phyloP scores from a whole-genome alignment of 1,139 yeast genomes.

The Yamadazyma spencermartinsiae region DNA sequence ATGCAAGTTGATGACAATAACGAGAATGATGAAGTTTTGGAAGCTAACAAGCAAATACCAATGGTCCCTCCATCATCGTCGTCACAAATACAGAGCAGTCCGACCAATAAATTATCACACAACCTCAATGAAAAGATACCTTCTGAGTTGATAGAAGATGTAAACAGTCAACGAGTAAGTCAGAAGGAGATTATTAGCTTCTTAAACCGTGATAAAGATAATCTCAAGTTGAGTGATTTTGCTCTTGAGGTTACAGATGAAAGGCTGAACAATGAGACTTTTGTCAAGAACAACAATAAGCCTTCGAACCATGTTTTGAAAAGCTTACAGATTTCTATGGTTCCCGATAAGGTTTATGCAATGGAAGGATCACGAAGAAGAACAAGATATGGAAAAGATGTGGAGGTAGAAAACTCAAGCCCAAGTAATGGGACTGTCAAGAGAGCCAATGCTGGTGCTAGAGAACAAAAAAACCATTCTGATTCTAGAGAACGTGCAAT shows the following conservation, averaged over 20 bases:
- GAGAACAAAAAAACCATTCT: too few species aligned
- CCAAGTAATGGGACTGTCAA: neutral
- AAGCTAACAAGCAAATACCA: neutral
- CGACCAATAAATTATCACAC: neutral
- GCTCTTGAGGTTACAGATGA: neutral
- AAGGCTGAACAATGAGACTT: too few species aligned
- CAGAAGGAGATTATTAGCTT: constrained; percentile 11
- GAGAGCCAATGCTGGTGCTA: too few species aligned
- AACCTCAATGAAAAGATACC: neutral
- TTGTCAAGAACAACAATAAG: neutral
- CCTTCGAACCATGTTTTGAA: constrained; percentile 1
- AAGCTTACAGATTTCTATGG: constrained; percentile 13
- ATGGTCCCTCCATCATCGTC: neutral
- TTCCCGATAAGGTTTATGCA: constrained; percentile 14
- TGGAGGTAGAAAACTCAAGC: neutral
- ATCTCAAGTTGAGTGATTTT: neutral
- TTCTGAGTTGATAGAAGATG: neutral
- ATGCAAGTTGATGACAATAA: constrained; percentile 4
- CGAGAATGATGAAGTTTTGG: constrained; percentile 1
- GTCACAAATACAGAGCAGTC: constrained; percentile 4
- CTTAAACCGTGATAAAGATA: constrained; percentile 2
- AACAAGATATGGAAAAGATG: too few species aligned
- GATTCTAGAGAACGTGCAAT: too few species aligned
- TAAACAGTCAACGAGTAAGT: constrained; percentile 3
- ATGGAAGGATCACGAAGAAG: constrained; percentile 6